Conservation (phyloP, 1,139 yeast species). For the Magnusiomyces fungicola region DNA sequence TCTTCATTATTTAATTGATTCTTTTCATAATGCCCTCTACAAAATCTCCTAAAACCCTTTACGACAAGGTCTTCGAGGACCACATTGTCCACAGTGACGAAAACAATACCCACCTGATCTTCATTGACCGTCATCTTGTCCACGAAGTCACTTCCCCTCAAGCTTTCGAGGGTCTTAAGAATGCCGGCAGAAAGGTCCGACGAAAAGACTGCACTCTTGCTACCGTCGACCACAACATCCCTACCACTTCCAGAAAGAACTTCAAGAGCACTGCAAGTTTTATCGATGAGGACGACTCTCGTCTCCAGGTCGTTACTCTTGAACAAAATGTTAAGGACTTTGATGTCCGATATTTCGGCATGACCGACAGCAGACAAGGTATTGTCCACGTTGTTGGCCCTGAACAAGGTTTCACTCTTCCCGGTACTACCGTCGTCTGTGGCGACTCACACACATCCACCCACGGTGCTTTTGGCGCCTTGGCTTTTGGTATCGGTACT, state of each 20-base stretch:
- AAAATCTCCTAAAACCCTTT: constrained; percentile 47
- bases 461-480: constrained; percentile 97
- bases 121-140: constrained; percentile 92
- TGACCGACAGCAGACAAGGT: constrained; percentile 92
- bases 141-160: constrained; percentile 99
- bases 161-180: constrained; percentile 90
- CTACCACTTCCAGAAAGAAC: constrained; percentile 73
- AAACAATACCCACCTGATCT: constrained; percentile 75
- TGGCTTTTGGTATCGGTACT: constrained; percentile 98
- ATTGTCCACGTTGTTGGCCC: constrained; percentile 98
- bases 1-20: not conserved
- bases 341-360: constrained; percentile 85
- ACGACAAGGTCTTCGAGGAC: constrained; percentile 93
- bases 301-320: constrained; percentile 83
- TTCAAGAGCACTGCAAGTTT: constrained; percentile 73
- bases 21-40: constrained; percentile 22
- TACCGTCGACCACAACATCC: constrained; percentile 96
- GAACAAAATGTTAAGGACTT: constrained; percentile 89
- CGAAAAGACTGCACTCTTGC: constrained; percentile 93
- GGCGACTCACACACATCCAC: constrained; percentile 99
- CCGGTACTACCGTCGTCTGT: constrained; percentile 97
- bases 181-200: constrained; percentile 83
- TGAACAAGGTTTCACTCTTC: constrained; percentile 95
- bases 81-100: constrained; percentile 88
- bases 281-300: constrained; percentile 84